Base-by-base conservation (phyloP, 2,329 filamentous ascomycete genomes). In the Pyrenochaeta sp. region DNA sequence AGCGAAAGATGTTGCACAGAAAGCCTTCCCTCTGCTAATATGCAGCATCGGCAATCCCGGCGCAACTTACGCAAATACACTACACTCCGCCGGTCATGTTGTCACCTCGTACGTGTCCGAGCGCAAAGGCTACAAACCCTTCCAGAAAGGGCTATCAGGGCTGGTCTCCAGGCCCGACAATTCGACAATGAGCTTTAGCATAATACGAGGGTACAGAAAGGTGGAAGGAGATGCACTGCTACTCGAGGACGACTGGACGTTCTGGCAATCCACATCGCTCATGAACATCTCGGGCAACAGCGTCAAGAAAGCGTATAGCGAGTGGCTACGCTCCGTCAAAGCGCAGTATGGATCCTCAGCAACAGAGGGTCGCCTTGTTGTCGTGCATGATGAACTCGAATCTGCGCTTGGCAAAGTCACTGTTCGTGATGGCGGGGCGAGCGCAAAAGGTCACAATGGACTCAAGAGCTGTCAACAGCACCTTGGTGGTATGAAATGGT, bases 341-440 rank as follows among this genome's bases (percentile, higher is more conserved):
- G 49, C 45, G 36, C 45, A 48, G 1, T 33, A 41, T 1, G 58
- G 61, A 9, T 46, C 40, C 17, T 45, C 60, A 5, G 59, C 45
- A n/a, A 31, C 63, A 17, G 71, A 73, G 15, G 77, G 81, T 2
- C 77, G 80, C 2, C 75, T 99, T 14, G 86, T 98, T 0, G 79
- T 98, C 11, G 80, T 98, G 17, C 92, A 98, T 73, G 94, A 98
- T 73, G 94, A 98, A 73, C 77, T 98, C 30, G 93, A 97, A 67
- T 82, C 85, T 36, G 79, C 83, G 2, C 69, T 92, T 1, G 92
- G 92, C 0, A 82, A 83, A 31, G 82, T 96, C 12, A 85, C 81
- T 43, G 79, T 91, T 5, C 84, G 84, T 50, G 81, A 82, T 20
- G 91, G 89, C 72, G 80, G 82, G 46, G 54, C 54, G 27, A 79